A percentile compares a stretch with the other conserved stretches of the same genome.
Evolutionary conservation across 1,284 basidiomycete genomes (phyloP).

Genomic region (Boletellus deceptivus): DNA sequence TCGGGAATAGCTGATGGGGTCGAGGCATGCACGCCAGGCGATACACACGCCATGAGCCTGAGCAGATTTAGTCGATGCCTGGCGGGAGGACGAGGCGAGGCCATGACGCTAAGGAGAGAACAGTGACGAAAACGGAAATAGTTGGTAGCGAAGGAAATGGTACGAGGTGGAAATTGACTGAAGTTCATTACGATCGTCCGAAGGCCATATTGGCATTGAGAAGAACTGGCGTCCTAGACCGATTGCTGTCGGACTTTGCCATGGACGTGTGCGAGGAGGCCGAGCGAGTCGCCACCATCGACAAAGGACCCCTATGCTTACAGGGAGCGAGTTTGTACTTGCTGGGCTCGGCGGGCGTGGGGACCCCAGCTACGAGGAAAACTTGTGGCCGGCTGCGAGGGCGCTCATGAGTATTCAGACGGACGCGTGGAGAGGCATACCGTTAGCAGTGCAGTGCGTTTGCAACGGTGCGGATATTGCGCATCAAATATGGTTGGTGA

Average conservation of each 20-base stretch:
- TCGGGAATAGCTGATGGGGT: slow-evolving; percentile 14
- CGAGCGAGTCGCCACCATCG: not conserved
- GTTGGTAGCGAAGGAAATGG: slow-evolving; percentile 2
- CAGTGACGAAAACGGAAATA: slow-evolving; percentile 7
- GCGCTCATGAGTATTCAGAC: slow-evolving; percentile 12
- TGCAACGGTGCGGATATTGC: slow-evolving; percentile 30
- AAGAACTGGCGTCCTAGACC: slow-evolving; percentile 1
- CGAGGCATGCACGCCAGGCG: slow-evolving; percentile 26
- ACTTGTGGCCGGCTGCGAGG: slow-evolving; percentile 27
- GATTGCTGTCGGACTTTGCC: slow-evolving; percentile 6
- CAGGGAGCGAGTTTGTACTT: slow-evolving; percentile 4
- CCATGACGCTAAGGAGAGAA: slow-evolving; percentile 14
- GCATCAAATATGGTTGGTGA: slow-evolving; percentile 15
- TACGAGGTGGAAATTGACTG: slow-evolving; percentile 5
- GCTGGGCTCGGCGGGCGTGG: slow-evolving; percentile 7
- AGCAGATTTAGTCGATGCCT: slow-evolving; percentile 14
- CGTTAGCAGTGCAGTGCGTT: slow-evolving; percentile 13
- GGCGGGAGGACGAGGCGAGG: slow-evolving; percentile 24
- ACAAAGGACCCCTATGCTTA: not conserved
- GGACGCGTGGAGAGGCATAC: slow-evolving; percentile 17
- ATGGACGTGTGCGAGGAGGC: not conserved
- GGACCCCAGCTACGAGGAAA: slow-evolving; percentile 18
- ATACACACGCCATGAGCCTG: slow-evolving; percentile 18
- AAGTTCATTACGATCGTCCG: slow-evolving; percentile 8
- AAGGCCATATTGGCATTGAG: slow-evolving; percentile 1